Evolutionary conservation across 2,329 filamentous ascomycete genomes (phyloP), one percentile per base, ranked within the genome.

Genomic region (Clonostachys sp.): DNA sequence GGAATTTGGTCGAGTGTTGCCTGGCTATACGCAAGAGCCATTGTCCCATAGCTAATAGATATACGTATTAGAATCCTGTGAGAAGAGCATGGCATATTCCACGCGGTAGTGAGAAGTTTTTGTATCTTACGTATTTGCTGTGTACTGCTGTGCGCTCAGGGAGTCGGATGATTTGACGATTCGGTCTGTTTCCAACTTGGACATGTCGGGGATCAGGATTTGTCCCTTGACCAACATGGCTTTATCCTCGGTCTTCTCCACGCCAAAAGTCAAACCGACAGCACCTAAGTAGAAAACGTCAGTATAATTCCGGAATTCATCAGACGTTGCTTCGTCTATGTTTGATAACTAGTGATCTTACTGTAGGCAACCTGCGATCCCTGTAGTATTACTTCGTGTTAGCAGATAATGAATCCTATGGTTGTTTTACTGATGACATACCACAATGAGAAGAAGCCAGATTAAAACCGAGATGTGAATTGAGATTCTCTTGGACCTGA

Each of bases 201-300:
- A 56, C 59, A 75, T 55, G 45, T 68, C 57, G 1, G 71, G 57
- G 5, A 72, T 56, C 0, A 62, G 57, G 1, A 73, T 63, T 10
- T 59, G 56, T 1, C 70, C 71, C 0, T 58, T 54, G 2, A 43
- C 53, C 2, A 3, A 10, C 17, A n/a, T 9, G 16, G 34, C 24
- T 12, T 48, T 30, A 12, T 33, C 17, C 14, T 48, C 24, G 12
- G 14, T 44, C 17, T 34, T 47, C 18, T n/a, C 20, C 1, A 10
- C 24, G 24, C 20, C 2, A 12, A 16, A 12, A 14, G n/a, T 13
- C 24, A 30, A 30, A 10, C 24, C 24, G 9, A 30, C 24, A 30
- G 24, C 24, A 30, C 24, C 24, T 30, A 4, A 30, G 9, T 10
- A 9, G 8, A 30, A 30, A 9, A 30, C 8, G 24, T 30, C 24